phyloP scores from a whole-genome alignment of 345 rosid genomes.

The Linum tenue region DNA sequence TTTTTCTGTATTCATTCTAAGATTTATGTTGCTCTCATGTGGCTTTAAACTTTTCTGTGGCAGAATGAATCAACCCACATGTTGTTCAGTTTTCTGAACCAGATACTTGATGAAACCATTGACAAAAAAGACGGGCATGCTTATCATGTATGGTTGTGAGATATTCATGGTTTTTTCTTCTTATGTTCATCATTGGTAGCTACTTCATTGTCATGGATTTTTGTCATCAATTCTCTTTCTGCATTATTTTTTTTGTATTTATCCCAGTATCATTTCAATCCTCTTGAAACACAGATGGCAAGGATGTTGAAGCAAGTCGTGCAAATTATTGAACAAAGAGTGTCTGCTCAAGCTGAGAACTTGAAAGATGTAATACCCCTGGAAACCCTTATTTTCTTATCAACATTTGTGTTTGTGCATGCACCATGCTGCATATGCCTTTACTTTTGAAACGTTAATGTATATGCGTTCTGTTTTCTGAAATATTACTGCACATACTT shows the following conservation, averaged over 20 bases:
- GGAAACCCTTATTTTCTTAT: conserved; percentile 6
- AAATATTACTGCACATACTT: too few species aligned
- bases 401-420: conserved; percentile 1
- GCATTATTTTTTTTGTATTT: background rate
- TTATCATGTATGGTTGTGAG: conserved; percentile 51
- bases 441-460: background rate
- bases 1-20: conserved; percentile 2
- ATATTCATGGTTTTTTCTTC: conserved; percentile 14
- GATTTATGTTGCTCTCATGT: conserved; percentile 17
- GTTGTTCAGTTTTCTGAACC: conserved; percentile 51
- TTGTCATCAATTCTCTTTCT: background rate
- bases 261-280: conserved; percentile 4
- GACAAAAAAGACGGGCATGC: conserved; percentile 60
- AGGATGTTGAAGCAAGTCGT: conserved; percentile 49
- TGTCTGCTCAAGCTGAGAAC: conserved; percentile 61
- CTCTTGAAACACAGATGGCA: conserved; percentile 40
- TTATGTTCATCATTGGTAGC: conserved; percentile 5
- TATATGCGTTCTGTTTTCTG: too few species aligned
- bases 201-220: background rate
- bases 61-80: conserved; percentile 70
- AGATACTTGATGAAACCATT: conserved; percentile 59
- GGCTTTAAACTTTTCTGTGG: conserved; percentile 10
- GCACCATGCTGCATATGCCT: background rate
- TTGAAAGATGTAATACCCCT: conserved; percentile 49
- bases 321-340: conserved; percentile 60